Evolutionary conservation across 352 stramenopile species (phyloP), one percentile per base, ranked within the genome.

Genomic region (Phytophthora brassicae): DNA sequence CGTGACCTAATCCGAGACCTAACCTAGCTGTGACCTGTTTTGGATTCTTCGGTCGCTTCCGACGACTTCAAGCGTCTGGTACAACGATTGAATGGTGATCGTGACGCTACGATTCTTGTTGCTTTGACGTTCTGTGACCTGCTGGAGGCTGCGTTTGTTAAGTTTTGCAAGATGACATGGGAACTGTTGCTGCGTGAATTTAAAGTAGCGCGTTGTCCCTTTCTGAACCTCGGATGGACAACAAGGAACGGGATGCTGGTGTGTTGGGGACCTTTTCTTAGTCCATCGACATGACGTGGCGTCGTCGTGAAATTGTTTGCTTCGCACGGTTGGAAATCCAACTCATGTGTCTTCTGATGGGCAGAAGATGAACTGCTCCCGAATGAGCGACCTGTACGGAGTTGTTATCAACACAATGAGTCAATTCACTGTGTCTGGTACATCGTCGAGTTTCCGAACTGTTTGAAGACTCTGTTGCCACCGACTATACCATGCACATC

Each of bases 191-290:
- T 23, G 22, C 6, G 23, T 1, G 60, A 58, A 31, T 52, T 54
- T 24, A 38, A 53, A 2, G 29, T 31, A 3, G 51, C 51, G 0
- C 28, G 38, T 4, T 2, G 36, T 0, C 45, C 51, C 1, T 68
- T 55, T 19, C 38, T 68, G 1, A 59, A 59, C 24, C 16, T 63
- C 1, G 12, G 5, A n/a, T 68, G 52, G 52, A 58, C 45, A 0
- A 41, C 22, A 7, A 39, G 5, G 4, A 54, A 42, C 2, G 42
- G 13, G 2, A 50, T 49, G 8, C 3, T 14, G 23, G 52, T 0
- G 39, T 52, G 3, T 11, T 62, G n/a, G 52, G 52, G 1, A 57
- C 35, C 2, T 68, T 29, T 4, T 12, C 23, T 3, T 51, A 16
- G 4, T 54, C 58, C 1, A 58, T 68, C 23, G 45, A 62, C 20